Base-by-base conservation (phyloP, 352 stramenopile species). In the Pythium dissimile region DNA sequence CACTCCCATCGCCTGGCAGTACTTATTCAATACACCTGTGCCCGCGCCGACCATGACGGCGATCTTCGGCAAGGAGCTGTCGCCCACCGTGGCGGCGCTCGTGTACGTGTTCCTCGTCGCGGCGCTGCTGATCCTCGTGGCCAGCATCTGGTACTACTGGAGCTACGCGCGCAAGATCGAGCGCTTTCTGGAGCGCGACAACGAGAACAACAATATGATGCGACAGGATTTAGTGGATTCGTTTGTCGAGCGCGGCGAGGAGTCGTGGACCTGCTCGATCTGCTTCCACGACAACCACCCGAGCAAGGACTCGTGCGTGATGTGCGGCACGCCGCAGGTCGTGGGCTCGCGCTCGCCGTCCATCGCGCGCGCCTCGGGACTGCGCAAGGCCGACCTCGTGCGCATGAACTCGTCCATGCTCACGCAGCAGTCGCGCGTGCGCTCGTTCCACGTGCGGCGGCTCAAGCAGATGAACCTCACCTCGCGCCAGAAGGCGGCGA, bases 201-300 rank as follows among this genome's bases (percentile, higher is more conserved):
- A 94, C 52, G 62, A 80, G 37, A 88, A 94, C 64, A 94, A 94
- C 71, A 94, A 94, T 71, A 94, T 94, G 84, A 88, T 90, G 80
- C 80, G 84, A 1, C 82, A 94, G 49, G 77, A 92, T 54, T 77
- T 94, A 54, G 76, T 91, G 27, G 84, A 94, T 65, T 88, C 73
- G 51, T 94, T 94, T 52, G 59, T 94, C 6, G 74, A 87, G 62
- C 82, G 82, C 41, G 84, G 84, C 9, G 78, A 92, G 48, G 67
- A 90, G 48, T 82, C 90, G 46, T 94, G 84, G 84, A 81, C 82
- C 20, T 94, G 82, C 65, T 92, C 84, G 20, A 94, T 94, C 44
- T 94, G 84, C 60, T 94, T 91, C 69, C 84, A 94, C 66, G 80
- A 91, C 59, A 92, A 94, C 69, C 84, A 94, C 62, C 82, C 82